A percentile compares a stretch with the other conserved stretches of the same genome.
Conservation (phyloP, 2,329 filamentous ascomycete species). For the Dactylonectria estremocensis region DNA sequence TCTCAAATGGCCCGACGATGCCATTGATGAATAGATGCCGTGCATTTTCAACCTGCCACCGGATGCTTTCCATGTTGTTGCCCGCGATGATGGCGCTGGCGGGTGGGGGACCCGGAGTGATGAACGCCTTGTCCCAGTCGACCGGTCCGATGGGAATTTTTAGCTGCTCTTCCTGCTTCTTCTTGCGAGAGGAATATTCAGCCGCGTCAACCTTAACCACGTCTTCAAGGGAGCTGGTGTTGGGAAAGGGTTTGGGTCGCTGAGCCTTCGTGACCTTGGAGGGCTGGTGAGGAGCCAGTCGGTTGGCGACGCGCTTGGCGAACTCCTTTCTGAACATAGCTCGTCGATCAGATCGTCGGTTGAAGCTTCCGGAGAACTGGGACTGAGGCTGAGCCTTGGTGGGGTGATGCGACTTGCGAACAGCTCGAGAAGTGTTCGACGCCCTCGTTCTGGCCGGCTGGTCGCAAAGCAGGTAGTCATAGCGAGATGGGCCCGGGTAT, state of each 20-base stretch:
- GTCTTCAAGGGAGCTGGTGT: not conserved
- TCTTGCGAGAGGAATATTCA: not conserved
- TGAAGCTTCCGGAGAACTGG: not conserved
- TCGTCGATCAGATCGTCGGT: not conserved
- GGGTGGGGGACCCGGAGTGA: conserved; percentile 27
- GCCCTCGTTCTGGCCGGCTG: not conserved
- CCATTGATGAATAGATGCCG: conserved; percentile 34
- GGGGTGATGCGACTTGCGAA: not conserved
- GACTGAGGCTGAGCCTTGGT: not conserved
- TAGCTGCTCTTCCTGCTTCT: not conserved
- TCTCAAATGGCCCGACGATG: conserved; percentile 39
- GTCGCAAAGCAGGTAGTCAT: too few relatives aligned
- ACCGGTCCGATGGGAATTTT: conserved; percentile 10
- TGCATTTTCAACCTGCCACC: conserved; percentile 38
- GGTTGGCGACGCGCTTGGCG: conserved; percentile 7
- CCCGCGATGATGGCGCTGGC: conserved; percentile 15
- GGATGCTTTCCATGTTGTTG: conserved; percentile 7
- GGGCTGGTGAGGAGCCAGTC: conserved; percentile 1
- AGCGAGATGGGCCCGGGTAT: not conserved
- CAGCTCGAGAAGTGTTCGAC: not conserved
- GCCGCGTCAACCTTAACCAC: not conserved
- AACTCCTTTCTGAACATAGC: not conserved
- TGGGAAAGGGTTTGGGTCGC: conserved; percentile 7
- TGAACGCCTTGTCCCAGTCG: conserved; percentile 3
- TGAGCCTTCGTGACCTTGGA: conserved; percentile 22